A percentile compares a stretch with the other conserved stretches of the same genome.
Conservation (phyloP, 441 rosid genomes). For the Theobroma grandiflorum region DNA sequence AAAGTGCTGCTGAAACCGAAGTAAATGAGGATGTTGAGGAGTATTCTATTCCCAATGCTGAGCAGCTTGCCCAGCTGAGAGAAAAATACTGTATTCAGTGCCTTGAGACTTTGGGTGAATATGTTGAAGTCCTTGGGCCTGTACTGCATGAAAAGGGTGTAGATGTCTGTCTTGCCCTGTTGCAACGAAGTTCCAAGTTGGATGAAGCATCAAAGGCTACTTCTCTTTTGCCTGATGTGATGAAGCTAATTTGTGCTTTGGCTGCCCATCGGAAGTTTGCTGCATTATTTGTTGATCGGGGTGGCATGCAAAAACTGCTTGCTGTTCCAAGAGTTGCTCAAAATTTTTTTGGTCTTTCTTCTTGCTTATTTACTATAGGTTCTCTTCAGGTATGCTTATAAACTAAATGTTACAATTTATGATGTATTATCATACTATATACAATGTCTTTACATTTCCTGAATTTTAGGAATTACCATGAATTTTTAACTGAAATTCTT, state of each 20-base stretch:
- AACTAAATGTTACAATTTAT: slow-evolving; percentile 22
- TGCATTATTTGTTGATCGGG: slow-evolving; percentile 96
- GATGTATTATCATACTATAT: slow-evolving; percentile 20
- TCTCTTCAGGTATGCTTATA: slow-evolving; percentile 80
- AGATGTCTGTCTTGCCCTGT: slow-evolving; percentile 85
- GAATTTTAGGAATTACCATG: background rate
- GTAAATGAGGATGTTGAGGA: slow-evolving; percentile 61
- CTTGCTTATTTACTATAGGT: slow-evolving; percentile 90
- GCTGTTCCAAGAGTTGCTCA: slow-evolving; percentile 79
- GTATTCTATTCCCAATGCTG: slow-evolving; percentile 75
- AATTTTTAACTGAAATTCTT: background rate
- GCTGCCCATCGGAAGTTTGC: slow-evolving; percentile 99
- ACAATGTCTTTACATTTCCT: slow-evolving; percentile 1
- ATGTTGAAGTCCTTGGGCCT: slow-evolving; percentile 98
- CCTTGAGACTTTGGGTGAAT: slow-evolving; percentile 91
- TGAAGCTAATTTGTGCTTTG: slow-evolving; percentile 97
- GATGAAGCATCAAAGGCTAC: slow-evolving; percentile 54
- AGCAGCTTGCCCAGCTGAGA: slow-evolving; percentile 76
- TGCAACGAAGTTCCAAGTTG: slow-evolving; percentile 67
- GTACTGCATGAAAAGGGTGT: slow-evolving; percentile 98
- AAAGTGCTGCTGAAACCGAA: slow-evolving; percentile 49
- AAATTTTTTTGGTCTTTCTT: slow-evolving; percentile 89
- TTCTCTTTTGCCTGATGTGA: slow-evolving; percentile 86
- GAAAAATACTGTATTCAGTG: slow-evolving; percentile 96
- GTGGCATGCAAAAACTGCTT: slow-evolving; percentile 96